Evolutionary conservation across 306 rosid species (phyloP).

Genomic region (Geum urbanum): DNA sequence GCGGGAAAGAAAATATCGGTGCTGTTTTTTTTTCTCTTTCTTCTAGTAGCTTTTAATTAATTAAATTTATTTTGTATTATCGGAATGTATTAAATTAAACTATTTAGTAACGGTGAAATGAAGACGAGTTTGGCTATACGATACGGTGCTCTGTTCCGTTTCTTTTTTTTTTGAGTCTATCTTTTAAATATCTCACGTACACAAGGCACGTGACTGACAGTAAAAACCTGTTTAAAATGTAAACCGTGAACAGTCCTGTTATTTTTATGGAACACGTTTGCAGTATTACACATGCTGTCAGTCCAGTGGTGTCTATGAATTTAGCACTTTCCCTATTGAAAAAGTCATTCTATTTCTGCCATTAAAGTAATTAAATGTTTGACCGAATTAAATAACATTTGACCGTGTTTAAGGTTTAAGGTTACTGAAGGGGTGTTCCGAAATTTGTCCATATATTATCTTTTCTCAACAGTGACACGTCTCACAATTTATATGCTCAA

Average conservation of each 20-base stretch:
- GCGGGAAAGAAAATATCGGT: slow-evolving; percentile 32
- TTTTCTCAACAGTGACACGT: too few species aligned
- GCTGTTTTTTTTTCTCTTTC: neutral
- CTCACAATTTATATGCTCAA: too few species aligned
- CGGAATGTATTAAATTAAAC: slow-evolving; percentile 1
- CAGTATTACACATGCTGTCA: slow-evolving; percentile 10
- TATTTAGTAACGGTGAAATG: slow-evolving; percentile 6
- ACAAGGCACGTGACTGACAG: neutral
- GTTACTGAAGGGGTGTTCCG: too few species aligned
- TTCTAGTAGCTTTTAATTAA: too few species aligned
- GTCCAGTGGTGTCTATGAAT: neutral
- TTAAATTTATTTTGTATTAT: neutral
- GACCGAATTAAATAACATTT: neutral
- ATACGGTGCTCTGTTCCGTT: neutral
- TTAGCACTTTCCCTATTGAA: neutral
- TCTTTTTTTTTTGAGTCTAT: neutral
- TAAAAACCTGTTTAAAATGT: neutral
- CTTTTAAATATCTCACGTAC: neutral
- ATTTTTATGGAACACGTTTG: slow-evolving; percentile 8
- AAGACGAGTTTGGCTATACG: neutral
- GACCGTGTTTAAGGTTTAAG: neutral
- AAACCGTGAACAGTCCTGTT: neutral
- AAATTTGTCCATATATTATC: too few species aligned
- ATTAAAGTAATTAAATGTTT: neutral
- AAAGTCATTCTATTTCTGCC: neutral